phyloP scores from a whole-genome alignment of 768 basidiomycete species.

The Boletus speciosus region DNA sequence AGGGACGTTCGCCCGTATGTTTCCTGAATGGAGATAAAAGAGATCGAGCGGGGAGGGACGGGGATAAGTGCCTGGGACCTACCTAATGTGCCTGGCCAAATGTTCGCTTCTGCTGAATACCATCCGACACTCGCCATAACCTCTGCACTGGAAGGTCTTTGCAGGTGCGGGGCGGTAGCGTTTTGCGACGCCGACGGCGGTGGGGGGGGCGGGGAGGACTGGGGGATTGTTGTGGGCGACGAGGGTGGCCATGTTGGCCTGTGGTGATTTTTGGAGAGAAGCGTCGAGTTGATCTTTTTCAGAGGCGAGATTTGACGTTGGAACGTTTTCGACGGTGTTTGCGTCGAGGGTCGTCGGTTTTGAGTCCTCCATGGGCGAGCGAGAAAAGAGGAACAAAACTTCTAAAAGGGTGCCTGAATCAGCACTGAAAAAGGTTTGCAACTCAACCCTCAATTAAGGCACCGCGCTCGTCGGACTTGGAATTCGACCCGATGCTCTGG shows the following conservation, averaged over 20 bases:
- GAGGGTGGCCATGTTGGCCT: slow-evolving; percentile 32
- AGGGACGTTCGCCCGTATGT: slow-evolving; percentile 97
- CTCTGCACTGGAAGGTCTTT: slow-evolving; percentile 94
- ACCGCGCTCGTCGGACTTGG: slow-evolving; percentile 33
- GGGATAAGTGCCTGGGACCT: slow-evolving; percentile 33
- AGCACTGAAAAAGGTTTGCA: slow-evolving; percentile 28
- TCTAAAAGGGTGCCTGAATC: slow-evolving; percentile 35
- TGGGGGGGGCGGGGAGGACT: slow-evolving; percentile 17
- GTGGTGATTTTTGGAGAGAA: background rate
- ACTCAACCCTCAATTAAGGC: slow-evolving; percentile 35
- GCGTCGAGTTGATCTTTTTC: slow-evolving; percentile 2
- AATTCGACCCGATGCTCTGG: slow-evolving; percentile 21
- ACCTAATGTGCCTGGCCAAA: slow-evolving; percentile 94
- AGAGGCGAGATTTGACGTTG: slow-evolving; percentile 2
- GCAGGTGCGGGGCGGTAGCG: slow-evolving; percentile 81
- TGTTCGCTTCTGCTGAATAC: slow-evolving; percentile 96
- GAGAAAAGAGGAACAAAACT: slow-evolving; percentile 33
- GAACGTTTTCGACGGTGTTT: slow-evolving; percentile 11
- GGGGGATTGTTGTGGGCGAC: slow-evolving; percentile 26
- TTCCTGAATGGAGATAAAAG: slow-evolving; percentile 54
- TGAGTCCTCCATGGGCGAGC: slow-evolving; percentile 34
- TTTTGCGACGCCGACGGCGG: slow-evolving; percentile 39
- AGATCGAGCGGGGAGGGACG: slow-evolving; percentile 21
- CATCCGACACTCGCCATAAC: slow-evolving; percentile 95
- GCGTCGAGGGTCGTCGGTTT: slow-evolving; percentile 28